phyloP scores from a whole-genome alignment of 371 early-diverging fungal genomes.

The Circinella umbellata region DNA sequence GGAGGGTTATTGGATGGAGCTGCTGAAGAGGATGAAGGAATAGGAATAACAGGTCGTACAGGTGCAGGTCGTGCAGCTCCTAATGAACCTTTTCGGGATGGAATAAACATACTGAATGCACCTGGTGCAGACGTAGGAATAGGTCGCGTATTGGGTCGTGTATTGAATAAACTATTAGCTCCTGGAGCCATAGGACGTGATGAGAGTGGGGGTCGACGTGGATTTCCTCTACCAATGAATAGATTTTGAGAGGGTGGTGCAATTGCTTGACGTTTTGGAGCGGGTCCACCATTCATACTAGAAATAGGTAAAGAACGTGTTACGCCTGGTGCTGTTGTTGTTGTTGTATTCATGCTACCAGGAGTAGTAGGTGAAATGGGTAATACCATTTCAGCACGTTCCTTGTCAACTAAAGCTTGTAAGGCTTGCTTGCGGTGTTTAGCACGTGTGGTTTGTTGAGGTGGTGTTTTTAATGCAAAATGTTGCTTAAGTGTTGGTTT shows the following conservation, averaged over 20 bases:
- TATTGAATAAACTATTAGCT: background rate
- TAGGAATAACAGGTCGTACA: background rate
- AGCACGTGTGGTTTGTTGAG: background rate
- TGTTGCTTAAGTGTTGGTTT: slow-evolving; percentile 23
- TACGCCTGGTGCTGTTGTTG: background rate
- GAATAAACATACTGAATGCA: slow-evolving; percentile 19
- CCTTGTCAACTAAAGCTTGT: slow-evolving; percentile 9
- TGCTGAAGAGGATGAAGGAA: background rate
- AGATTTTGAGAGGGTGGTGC: background rate
- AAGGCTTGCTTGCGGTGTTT: slow-evolving; percentile 6
- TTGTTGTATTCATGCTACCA: background rate
- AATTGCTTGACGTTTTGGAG: slow-evolving; percentile 1
- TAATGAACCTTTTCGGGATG: background rate
- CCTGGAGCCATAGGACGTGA: background rate
- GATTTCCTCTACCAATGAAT: background rate
- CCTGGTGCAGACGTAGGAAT: slow-evolving; percentile 7
- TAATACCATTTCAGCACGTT: slow-evolving; percentile 1
- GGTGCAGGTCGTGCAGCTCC: background rate
- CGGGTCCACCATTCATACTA: background rate
- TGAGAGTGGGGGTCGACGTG: background rate
- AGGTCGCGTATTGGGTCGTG: background rate
- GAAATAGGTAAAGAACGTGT: background rate
- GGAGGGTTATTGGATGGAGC: background rate
- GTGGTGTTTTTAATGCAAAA: slow-evolving; percentile 11
- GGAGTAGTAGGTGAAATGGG: background rate